A percentile compares a stretch with the other conserved stretches of the same genome.
Evolutionary conservation across 2,329 filamentous ascomycete genomes (phyloP).

Genomic region (Paecilomyces variotii): DNA sequence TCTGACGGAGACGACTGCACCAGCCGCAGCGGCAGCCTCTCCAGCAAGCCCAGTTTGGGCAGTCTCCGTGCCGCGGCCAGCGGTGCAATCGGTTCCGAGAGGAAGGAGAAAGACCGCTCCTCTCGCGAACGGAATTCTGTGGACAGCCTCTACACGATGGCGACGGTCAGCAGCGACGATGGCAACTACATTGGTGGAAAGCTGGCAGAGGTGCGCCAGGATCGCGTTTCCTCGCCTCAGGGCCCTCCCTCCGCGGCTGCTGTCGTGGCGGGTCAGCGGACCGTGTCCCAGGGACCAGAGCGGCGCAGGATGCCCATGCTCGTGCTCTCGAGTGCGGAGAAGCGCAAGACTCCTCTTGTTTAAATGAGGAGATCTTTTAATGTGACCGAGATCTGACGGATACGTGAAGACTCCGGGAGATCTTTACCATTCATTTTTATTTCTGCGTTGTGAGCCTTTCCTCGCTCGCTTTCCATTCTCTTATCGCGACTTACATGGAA

Average conservation of each 20-base stretch:
- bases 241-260: constrained; percentile 31
- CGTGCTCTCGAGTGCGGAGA: constrained; percentile 80
- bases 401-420: neutral
- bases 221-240: constrained; percentile 24
- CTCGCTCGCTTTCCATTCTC: constrained; percentile 8
- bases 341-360: constrained; percentile 67
- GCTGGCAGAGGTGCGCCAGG: constrained; percentile 40
- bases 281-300: constrained; percentile 45
- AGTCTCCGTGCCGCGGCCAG: constrained; percentile 71
- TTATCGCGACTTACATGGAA: constrained; percentile 23
- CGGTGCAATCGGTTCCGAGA: constrained; percentile 80
- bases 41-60: constrained; percentile 63
- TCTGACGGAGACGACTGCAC: constrained; percentile 64
- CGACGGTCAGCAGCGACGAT: constrained; percentile 60
- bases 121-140: constrained; percentile 49
- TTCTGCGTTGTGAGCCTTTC: constrained; percentile 2
- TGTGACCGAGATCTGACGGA: neutral
- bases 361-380: constrained; percentile 27
- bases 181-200: constrained; percentile 49
- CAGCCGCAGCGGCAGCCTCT: constrained; percentile 71
- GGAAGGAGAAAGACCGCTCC: constrained; percentile 59
- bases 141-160: constrained; percentile 48
- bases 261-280: constrained; percentile 46
- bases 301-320: constrained; percentile 80
- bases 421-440: constrained; percentile 5